Percentiles rank a stretch among this genome's conserved stretches.
Conservation (phyloP, 441 rosid genomes). For the Bocquillonia castaneifolia region DNA sequence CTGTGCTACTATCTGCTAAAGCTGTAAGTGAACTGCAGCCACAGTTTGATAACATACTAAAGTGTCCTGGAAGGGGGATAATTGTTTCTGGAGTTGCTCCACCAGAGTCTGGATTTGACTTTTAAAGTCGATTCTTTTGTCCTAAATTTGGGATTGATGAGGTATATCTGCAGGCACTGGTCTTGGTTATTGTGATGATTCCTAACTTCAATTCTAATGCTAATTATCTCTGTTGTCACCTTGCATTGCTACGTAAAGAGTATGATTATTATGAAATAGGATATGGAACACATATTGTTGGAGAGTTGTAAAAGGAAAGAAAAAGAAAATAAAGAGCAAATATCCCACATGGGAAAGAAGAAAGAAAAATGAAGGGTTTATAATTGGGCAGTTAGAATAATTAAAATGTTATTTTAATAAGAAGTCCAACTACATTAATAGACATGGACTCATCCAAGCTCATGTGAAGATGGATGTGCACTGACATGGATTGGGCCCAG, state of each 20-base stretch:
- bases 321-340: too few relatives aligned
- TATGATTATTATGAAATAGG: background rate
- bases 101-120: conserved; percentile 54
- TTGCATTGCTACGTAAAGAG: background rate
- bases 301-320: too few relatives aligned
- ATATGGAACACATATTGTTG: too few relatives aligned
- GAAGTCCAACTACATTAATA: too few relatives aligned
- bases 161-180: conserved; percentile 28
- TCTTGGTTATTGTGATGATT: background rate
- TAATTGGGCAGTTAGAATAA: too few relatives aligned
- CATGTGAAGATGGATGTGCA: too few relatives aligned
- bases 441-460: too few relatives aligned
- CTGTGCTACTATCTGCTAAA: conserved; percentile 57
- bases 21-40: conserved; percentile 57
- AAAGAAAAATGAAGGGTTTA: too few relatives aligned
- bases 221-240: background rate
- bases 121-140: conserved; percentile 56
- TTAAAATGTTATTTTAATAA: too few relatives aligned
- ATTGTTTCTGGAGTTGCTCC: conserved; percentile 54
- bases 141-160: conserved; percentile 61
- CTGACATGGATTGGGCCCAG: too few relatives aligned
- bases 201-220: background rate
- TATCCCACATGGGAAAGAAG: too few relatives aligned
- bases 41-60: conserved; percentile 40
- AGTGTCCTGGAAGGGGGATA: conserved; percentile 56